Base-by-base conservation (phyloP, 1,284 basidiomycete genomes). In the Nidula niveotomentosa region DNA sequence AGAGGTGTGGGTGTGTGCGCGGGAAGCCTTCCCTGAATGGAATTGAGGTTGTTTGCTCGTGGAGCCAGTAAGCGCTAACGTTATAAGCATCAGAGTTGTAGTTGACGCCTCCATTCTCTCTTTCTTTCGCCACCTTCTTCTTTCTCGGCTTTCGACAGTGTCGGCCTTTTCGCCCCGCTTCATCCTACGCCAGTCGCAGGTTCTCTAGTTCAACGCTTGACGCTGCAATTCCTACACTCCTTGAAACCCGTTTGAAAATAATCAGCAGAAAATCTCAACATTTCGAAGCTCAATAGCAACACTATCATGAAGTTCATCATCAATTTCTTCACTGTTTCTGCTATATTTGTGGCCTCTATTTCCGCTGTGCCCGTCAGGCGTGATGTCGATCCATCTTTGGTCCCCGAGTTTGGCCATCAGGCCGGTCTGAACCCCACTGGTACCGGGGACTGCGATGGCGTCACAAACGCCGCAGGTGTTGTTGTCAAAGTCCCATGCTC, bases 401-500 rank as follows among this genome's bases (percentile, higher is more conserved):
- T 86, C 8, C 84, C 84, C 3, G 64, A 78, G 48, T 84, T 86
- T 55, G 84, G 83, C 15, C 64, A 76, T 55, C 56, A 67, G 35
- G 59, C 83, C 23, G 80, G 79, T 23, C 48, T 76, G 12, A 84
- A 84, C 61, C 83, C 84, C 9, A 79, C 78, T 56, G 84, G 83
- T 35, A 77, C 76, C 15, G 76, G 76, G 8, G 79, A 85, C 58
- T 86, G 85, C 58, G 82, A 86, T 60, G 84, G 84, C 9, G 75
- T 79, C n/a, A 62, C 60, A 0, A 78, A 79, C 51, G 78, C 78
- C 13, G 60, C 77, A 18, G 83, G 82, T 2, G 66, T 77, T 48
- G 74, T 77, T 6, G 76, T 85, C 62, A 77, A 78, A 62, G 76
- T 88, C 46, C 86, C 86, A 8, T 88, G 84, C 64, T 62, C 71